A percentile compares a stretch with the other conserved stretches of the same genome.
Evolutionary conservation across 2,329 filamentous ascomycete genomes (phyloP).

Genomic region (Raffaelea deltoideospora): DNA sequence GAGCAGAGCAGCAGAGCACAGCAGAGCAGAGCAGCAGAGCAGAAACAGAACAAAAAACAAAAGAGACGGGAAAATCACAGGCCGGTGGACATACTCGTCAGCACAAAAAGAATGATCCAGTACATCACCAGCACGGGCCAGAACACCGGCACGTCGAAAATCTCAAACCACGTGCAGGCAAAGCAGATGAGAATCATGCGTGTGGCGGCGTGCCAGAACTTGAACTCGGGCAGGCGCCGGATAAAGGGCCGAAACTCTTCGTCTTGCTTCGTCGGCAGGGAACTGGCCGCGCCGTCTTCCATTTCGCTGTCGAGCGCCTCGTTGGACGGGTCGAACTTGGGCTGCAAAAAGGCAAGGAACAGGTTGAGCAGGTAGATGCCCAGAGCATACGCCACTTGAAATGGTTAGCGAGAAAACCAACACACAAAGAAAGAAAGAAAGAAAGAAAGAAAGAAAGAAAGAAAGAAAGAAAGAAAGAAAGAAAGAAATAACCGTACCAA

Average conservation of each 20-base stretch:
- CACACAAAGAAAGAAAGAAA: too few relatives aligned
- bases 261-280: constrained; percentile 84
- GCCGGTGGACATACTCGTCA: constrained; percentile 61
- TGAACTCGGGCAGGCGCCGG: constrained; percentile 90
- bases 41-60: background rate
- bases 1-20: background rate
- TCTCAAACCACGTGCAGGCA: constrained; percentile 76
- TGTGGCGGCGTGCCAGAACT: constrained; percentile 97
- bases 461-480: too few relatives aligned
- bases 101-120: constrained; percentile 89
- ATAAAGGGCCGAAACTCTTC: constrained; percentile 98
- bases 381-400: constrained; percentile 84
- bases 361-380: constrained; percentile 98
- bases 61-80: too few relatives aligned
- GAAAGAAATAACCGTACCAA: too few relatives aligned
- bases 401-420: too few relatives aligned
- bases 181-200: constrained; percentile 74
- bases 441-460: too few relatives aligned
- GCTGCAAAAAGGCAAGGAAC: constrained; percentile 94
- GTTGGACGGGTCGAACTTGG: constrained; percentile 96
- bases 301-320: constrained; percentile 85
- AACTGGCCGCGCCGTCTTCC: constrained; percentile 74
- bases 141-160: constrained; percentile 97
- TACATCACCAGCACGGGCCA: constrained; percentile 98
- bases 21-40: background rate